These are phyloP conservation scores for Fusarium phyllophilum DNA, from an alignment of 2,329 filamentous ascomycete genomes.

Conservation along the genomic window DNA sequence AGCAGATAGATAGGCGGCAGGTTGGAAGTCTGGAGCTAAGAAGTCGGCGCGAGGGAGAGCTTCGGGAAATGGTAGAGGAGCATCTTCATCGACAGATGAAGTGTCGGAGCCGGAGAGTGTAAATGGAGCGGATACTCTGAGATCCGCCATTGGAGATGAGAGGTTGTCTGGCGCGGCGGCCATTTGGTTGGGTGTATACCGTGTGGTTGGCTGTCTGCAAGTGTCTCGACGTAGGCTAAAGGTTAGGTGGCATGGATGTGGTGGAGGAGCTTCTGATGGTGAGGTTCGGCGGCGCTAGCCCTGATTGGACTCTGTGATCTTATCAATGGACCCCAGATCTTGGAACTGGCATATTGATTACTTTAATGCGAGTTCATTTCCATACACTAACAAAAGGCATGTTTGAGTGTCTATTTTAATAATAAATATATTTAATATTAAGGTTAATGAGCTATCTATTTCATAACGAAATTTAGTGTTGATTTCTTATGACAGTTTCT, in stretches of 20 bases:
- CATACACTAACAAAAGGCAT: too few relatives aligned
- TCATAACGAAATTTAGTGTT: rapidly evolving
- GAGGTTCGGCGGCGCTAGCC: conserved; percentile 22
- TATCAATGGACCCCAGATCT: conserved; percentile 22
- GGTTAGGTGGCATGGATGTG: conserved; percentile 37
- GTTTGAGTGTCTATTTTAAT: neutral
- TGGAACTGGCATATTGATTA: neutral
- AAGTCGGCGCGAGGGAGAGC: conserved; percentile 88
- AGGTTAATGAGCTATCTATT: neutral
- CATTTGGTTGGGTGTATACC: conserved; percentile 18
- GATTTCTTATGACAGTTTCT: too few relatives aligned
- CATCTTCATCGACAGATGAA: conserved; percentile 64
- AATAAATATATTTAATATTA: too few relatives aligned
- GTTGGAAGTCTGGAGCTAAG: conserved; percentile 78
- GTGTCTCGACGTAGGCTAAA: conserved; percentile 28
- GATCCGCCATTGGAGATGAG: conserved; percentile 40
- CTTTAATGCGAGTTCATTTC: neutral
- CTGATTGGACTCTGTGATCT: conserved; percentile 16
- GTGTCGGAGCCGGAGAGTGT: conserved; percentile 56
- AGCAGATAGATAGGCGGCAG: conserved; percentile 81
- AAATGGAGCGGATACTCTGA: conserved; percentile 49
- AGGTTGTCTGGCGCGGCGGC: conserved; percentile 43
- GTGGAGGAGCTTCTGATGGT: conserved; percentile 16
- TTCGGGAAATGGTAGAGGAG: conserved; percentile 85
- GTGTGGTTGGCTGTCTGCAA: conserved; percentile 14